Evolutionary conservation across 164 flowering plant genomes (phyloP).

Genomic region (Liriodendron chinense): DNA sequence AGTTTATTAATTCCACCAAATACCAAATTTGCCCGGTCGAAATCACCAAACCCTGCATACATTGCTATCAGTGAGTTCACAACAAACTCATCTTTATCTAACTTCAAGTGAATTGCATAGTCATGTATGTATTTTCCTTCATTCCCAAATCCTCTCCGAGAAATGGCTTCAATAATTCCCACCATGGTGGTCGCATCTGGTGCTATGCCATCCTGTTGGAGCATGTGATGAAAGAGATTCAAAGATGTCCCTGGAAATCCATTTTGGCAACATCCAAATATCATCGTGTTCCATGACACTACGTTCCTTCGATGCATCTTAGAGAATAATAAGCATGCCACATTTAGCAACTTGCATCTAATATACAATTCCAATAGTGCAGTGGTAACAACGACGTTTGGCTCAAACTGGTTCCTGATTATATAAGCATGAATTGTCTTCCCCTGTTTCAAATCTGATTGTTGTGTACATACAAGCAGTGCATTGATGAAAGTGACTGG

Average conservation of each 20-base stretch:
- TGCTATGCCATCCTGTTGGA: neutral
- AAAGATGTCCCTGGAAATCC: slow-evolving; percentile 14
- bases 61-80: slow-evolving; percentile 11
- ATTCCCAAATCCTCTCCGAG: slow-evolving; percentile 4
- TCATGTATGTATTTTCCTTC: slow-evolving; percentile 18
- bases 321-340: slow-evolving; percentile 7
- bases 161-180: slow-evolving; percentile 9
- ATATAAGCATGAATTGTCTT: slow-evolving; percentile 12
- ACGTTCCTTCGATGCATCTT: slow-evolving; percentile 7
- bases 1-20: slow-evolving; percentile 1
- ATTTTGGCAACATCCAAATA: slow-evolving; percentile 11
- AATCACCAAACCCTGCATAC: slow-evolving; percentile 11
- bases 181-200: slow-evolving; percentile 16
- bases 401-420: slow-evolving; percentile 4
- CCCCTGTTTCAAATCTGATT: slow-evolving; percentile 7
- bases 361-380: slow-evolving; percentile 8
- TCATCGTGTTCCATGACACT: slow-evolving; percentile 14
- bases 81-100: slow-evolving; percentile 12
- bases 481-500: slow-evolving; percentile 8
- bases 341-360: neutral
- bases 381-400: slow-evolving; percentile 6
- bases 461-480: neutral
- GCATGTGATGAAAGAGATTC: slow-evolving; percentile 16
- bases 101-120: slow-evolving; percentile 4
- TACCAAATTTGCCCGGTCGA: neutral